A percentile compares a stretch with the other conserved stretches of the same genome.
phyloP scores from a whole-genome alignment of 1,284 basidiomycete species.

The Moniliella sp. region DNA sequence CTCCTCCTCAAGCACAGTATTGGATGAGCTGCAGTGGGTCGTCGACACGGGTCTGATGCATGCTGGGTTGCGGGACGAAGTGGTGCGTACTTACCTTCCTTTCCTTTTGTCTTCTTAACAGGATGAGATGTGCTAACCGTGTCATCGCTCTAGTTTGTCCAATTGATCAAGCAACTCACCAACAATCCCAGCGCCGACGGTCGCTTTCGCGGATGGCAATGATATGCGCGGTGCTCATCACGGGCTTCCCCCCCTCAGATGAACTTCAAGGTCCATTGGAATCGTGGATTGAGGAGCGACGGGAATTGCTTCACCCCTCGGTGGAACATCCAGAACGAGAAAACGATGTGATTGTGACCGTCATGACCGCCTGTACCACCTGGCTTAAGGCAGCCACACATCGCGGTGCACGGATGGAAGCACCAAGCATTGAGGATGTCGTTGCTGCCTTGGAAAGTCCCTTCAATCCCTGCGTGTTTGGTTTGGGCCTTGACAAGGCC shows the following conservation, averaged over 20 bases:
- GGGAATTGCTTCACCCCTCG: too few relatives aligned
- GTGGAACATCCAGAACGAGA: too few relatives aligned
- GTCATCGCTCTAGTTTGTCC: slow-evolving; percentile 46
- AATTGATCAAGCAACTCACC: slow-evolving; percentile 68
- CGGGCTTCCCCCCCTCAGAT: slow-evolving; percentile 62
- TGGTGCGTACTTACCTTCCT: not conserved
- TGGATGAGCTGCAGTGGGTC: not conserved
- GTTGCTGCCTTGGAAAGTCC: slow-evolving; percentile 39
- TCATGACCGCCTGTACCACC: not conserved
- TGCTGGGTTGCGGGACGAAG: not conserved
- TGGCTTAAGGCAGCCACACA: not conserved
- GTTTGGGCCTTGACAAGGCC: slow-evolving; percentile 60
- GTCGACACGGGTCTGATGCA: not conserved
- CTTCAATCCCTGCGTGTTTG: slow-evolving; percentile 76
- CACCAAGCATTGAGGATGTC: slow-evolving; percentile 2
- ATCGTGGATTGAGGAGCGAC: not conserved
- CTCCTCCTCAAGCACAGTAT: not conserved
- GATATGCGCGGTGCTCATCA: slow-evolving; percentile 60
- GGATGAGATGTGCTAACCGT: too few relatives aligned
- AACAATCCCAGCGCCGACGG: slow-evolving; percentile 61
- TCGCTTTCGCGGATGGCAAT: slow-evolving; percentile 72
- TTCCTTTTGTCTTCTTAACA: not conserved
- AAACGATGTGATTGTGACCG: not conserved
- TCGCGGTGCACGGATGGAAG: not conserved
- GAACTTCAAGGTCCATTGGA: slow-evolving; percentile 59